Base-by-base conservation (phyloP, 306 rosid genomes). In the Vigna angularis region DNA sequence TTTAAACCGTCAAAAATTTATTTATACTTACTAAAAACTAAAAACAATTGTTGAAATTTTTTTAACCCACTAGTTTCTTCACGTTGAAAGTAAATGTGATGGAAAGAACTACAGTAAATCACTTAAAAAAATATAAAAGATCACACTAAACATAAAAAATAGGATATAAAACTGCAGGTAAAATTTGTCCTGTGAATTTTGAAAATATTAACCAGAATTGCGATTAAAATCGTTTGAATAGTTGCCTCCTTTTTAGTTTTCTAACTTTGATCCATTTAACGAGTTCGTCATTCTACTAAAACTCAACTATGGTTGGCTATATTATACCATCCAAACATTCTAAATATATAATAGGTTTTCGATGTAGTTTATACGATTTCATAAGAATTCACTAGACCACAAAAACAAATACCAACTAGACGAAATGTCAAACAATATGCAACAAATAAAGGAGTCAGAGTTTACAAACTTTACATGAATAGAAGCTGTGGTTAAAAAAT, bases 401-500 rank as follows among this genome's bases (percentile, higher is more conserved):
- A 53, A 65, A 65, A 68, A 70, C 59, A 74, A 64, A 38, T 38
- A 65, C 57, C 61, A 59, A 49, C 77, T 82, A 12, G 45, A 70
- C 59, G 70, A 64, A 68, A 52, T 78, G 57, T 66, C 65, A 61
- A 51, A 66, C 81, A 76, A 70, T 65, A 66, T 53, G 58, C 61
- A 52, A 61, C 75, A 84, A 17, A 50, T 58, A 76, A 83, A 73
- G 73, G 69, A 73, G 58, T 42, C 17, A 73, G 32, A 64, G 65
- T 80, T 76, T 73, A 77, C 87, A 79, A 83, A 70, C 82, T 86
- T 85, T 91, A 83, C 89, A 85, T 49, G 83, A 86, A 78, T 75
- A 80, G 84, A 86, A 88, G 85, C 85, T 75, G 82, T 65, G 51
- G 79, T 75, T 65, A 55, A 78, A 83, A 89, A 83, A 81, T 90